Percentiles rank a stretch among this genome's conserved stretches.
phyloP scores from a whole-genome alignment of 2,329 filamentous ascomycete species.

The Aspergillus brasiliensis region DNA sequence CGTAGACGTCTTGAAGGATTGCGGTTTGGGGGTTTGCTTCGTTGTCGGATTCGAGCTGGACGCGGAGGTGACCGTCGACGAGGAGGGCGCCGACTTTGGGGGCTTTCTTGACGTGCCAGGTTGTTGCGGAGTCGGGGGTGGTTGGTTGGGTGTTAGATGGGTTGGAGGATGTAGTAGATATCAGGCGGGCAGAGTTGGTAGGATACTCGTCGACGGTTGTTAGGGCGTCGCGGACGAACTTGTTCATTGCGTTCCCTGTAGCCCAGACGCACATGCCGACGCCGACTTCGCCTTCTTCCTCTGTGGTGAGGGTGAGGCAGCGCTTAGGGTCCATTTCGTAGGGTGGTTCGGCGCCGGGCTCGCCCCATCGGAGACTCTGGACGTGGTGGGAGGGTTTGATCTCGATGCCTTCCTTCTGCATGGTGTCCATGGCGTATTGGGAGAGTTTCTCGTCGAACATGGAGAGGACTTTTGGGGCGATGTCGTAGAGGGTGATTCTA shows the following conservation, averaged over 20 bases:
- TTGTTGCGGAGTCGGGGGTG: conserved; percentile 1
- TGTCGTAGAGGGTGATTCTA: conserved; percentile 61
- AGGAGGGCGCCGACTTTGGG: conserved; percentile 52
- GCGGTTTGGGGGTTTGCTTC: conserved; percentile 27
- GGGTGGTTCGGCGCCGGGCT: conserved; percentile 43
- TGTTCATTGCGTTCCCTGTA: conserved; percentile 42
- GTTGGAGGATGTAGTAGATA: too few species aligned
- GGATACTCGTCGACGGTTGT: conserved; percentile 39
- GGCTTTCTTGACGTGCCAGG: conserved; percentile 55
- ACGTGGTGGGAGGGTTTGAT: conserved; percentile 63
- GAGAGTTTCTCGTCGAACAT: conserved; percentile 63
- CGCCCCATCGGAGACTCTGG: conserved; percentile 54
- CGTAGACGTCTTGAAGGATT: conserved; percentile 56
- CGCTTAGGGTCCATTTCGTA: conserved; percentile 47
- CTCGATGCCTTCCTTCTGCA: conserved; percentile 57
- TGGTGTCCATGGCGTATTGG: conserved; percentile 59
- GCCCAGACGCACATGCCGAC: conserved; percentile 65
- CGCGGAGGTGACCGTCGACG: conserved; percentile 58
- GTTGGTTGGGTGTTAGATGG: not conserved
- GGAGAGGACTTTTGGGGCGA: conserved; percentile 60
- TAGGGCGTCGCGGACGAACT: conserved; percentile 32
- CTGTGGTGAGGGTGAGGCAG: conserved; percentile 55
- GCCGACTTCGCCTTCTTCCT: conserved; percentile 61
- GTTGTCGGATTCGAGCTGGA: conserved; percentile 49
- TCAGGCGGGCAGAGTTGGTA: conserved; percentile 28